A percentile compares a stretch with the other conserved stretches of the same genome.
phyloP scores from a whole-genome alignment of 2,329 filamentous ascomycete genomes.

The Alternaria rosae region DNA sequence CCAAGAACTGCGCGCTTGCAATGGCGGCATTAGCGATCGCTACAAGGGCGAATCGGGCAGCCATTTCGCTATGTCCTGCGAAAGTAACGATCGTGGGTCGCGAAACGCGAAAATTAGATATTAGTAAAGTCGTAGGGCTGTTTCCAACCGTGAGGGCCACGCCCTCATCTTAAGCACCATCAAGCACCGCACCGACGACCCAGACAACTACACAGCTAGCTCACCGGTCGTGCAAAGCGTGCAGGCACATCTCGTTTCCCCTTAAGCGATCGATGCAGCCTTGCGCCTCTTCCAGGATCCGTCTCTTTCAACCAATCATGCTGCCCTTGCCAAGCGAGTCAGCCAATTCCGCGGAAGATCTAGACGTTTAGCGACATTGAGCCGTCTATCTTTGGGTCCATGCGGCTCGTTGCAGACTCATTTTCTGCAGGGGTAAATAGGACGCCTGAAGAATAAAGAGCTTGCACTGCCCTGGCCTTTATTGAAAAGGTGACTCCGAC shows the following conservation, averaged over 20 bases:
- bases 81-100: conserved; percentile 9
- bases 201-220: conserved; percentile 16
- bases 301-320: conserved; percentile 17
- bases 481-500: conserved; percentile 17
- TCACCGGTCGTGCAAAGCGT: conserved; percentile 29
- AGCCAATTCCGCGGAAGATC: conserved; percentile 11
- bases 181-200: conserved; percentile 18
- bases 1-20: conserved; percentile 20
- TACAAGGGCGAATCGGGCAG: conserved; percentile 19
- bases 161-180: conserved; percentile 31
- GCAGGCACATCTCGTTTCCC: conserved; percentile 27
- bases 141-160: conserved; percentile 16
- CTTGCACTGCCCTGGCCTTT: conserved; percentile 17
- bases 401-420: conserved; percentile 14
- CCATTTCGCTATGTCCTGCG: conserved; percentile 19
- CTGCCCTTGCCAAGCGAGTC: conserved; percentile 12
- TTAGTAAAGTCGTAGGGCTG: conserved; percentile 17
- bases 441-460: conserved; percentile 19
- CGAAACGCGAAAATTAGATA: conserved; percentile 18
- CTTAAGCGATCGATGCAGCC: conserved; percentile 27
- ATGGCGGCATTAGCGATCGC: conserved; percentile 21
- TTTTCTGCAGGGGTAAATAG: conserved; percentile 15
- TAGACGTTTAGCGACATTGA: conserved; percentile 27
- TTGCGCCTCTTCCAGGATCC: conserved; percentile 16
- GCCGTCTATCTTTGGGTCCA: conserved; percentile 25